phyloP scores from a whole-genome alignment of 164 flowering plant species.

The Liquidambar formosana region DNA sequence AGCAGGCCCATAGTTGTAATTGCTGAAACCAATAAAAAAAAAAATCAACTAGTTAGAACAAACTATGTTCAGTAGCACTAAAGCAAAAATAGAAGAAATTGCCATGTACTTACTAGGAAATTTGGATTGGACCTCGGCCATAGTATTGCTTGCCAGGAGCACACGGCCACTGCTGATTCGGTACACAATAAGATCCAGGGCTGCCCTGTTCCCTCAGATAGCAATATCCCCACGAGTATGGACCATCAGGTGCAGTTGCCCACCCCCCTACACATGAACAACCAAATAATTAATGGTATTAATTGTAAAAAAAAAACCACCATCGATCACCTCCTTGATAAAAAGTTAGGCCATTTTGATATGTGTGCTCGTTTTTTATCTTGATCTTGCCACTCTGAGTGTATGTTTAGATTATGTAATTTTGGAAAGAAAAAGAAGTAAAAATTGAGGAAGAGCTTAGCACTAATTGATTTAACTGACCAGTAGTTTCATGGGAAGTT shows the following conservation, averaged over 20 bases:
- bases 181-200: slow-evolving; percentile 15
- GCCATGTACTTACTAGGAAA: slow-evolving; percentile 29
- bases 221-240: slow-evolving; percentile 44
- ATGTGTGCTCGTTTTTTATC: no score
- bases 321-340: no score
- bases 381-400: no score
- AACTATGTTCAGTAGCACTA: no score
- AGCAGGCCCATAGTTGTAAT: slow-evolving; percentile 35
- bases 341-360: no score
- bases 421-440: no score
- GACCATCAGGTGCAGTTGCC: slow-evolving; percentile 28
- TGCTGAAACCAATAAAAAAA: slow-evolving; percentile 16
- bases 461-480: slow-evolving; percentile 15
- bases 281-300: no score
- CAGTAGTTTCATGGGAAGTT: slow-evolving; percentile 50
- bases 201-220: slow-evolving; percentile 13
- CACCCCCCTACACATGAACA: slow-evolving; percentile 24
- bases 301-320: no score
- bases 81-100: no score
- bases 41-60: not conserved
- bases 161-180: slow-evolving; percentile 28
- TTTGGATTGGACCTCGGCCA: slow-evolving; percentile 49
- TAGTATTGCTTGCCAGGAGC: slow-evolving; percentile 34
- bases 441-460: no score
- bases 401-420: no score